These are phyloP conservation scores for Phytopythium helicoides DNA, from an alignment of 352 stramenopile genomes.

Conservation along the genomic window DNA sequence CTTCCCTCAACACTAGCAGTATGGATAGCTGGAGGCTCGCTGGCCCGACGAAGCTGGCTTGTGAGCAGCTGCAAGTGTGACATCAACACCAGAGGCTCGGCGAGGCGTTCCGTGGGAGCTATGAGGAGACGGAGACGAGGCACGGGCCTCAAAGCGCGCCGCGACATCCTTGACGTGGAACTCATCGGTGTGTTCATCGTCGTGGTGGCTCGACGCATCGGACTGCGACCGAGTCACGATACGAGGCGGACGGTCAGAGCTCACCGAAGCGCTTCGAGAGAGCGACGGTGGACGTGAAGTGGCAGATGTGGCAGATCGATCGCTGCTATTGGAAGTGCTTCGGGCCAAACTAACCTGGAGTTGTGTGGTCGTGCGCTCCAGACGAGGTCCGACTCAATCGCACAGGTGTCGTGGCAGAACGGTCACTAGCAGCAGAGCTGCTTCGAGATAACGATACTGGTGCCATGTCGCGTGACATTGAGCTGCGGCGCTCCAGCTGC, in stretches of 20 bases:
- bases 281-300: background rate
- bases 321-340: conserved; percentile 3
- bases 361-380: background rate
- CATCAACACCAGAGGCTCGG: conserved; percentile 1
- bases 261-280: background rate
- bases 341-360: background rate
- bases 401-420: background rate
- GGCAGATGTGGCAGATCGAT: background rate
- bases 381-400: background rate
- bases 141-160: conserved; percentile 1
- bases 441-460: conserved; percentile 4
- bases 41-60: background rate
- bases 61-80: conserved; percentile 1
- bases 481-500: conserved; percentile 4
- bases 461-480: background rate
- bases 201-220: conserved; percentile 1
- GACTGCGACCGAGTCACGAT: conserved; percentile 3
- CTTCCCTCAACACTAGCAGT: background rate
- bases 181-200: background rate
- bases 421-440: conserved; percentile 1
- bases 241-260: conserved; percentile 6
- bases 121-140: background rate
- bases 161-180: conserved; percentile 9
- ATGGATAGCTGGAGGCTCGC: background rate
- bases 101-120: background rate